These are phyloP conservation scores for Tuber borchii DNA, from an alignment of 495 filamentous ascomycete species.

Conservation along the genomic window DNA sequence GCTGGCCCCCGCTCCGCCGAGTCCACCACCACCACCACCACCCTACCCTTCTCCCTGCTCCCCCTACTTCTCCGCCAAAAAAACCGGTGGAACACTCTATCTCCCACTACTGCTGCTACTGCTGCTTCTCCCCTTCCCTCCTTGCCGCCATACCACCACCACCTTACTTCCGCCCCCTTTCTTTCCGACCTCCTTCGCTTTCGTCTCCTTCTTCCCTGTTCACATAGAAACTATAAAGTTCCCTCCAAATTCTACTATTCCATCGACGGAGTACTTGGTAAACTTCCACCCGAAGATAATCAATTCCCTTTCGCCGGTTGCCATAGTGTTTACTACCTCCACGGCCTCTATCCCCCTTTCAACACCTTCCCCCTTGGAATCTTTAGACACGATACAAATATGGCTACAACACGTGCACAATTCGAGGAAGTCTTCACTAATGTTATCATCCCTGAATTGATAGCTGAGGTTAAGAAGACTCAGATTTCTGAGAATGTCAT, in stretches of 20 bases:
- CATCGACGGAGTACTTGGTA: background rate
- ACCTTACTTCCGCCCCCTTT: background rate
- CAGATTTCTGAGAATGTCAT: slow-evolving; percentile 72
- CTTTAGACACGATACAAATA: slow-evolving; percentile 10
- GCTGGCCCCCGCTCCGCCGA: background rate
- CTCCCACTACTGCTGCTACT: background rate
- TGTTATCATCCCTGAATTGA: slow-evolving; percentile 63
- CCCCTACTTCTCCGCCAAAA: background rate
- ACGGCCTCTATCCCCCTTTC: slow-evolving; percentile 1
- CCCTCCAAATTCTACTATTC: slow-evolving; percentile 1
- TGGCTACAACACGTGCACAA: slow-evolving; percentile 43
- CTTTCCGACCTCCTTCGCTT: background rate
- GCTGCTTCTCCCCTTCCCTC: background rate
- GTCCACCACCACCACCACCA: no score
- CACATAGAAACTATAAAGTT: background rate
- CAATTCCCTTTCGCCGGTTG: slow-evolving; percentile 1
- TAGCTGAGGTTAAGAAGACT: slow-evolving; percentile 67
- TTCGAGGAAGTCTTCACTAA: slow-evolving; percentile 85
- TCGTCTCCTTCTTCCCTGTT: background rate
- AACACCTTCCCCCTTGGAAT: background rate
- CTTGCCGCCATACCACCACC: background rate
- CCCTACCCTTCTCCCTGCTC: background rate
- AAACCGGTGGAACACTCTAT: background rate
- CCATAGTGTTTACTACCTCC: background rate
- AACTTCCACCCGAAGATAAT: background rate